Conservation (phyloP, 1,139 yeast species). For the Magnusiomyces clavatus region DNA sequence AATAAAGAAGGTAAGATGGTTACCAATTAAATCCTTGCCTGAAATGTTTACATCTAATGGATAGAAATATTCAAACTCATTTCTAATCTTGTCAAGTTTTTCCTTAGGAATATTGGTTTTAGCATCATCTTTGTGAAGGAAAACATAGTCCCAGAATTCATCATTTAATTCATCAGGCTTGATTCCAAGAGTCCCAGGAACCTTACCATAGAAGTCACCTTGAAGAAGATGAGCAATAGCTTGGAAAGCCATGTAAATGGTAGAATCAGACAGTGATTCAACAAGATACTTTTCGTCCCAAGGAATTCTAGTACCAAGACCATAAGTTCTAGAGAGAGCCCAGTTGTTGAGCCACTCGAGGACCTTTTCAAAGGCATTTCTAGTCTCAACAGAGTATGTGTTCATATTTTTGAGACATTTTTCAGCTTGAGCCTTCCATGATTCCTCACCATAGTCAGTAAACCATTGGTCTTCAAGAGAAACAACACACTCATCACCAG, state of each 20-base stretch:
- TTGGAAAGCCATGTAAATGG: slow-evolving; percentile 92
- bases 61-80: slow-evolving; percentile 92
- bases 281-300: slow-evolving; percentile 95
- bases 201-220: slow-evolving; percentile 75
- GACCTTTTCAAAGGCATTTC: slow-evolving; percentile 89
- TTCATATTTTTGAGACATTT: slow-evolving; percentile 75
- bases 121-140: slow-evolving; percentile 60
- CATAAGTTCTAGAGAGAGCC: slow-evolving; percentile 97
- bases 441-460: slow-evolving; percentile 92
- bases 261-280: slow-evolving; percentile 93
- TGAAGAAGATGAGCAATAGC: slow-evolving; percentile 86
- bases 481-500: slow-evolving; percentile 95
- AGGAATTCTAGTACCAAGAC: slow-evolving; percentile 91
- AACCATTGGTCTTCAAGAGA: slow-evolving; percentile 99
- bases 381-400: slow-evolving; percentile 75
- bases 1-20: slow-evolving; percentile 92
- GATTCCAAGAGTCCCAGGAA: slow-evolving; percentile 63
- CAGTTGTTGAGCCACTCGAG: slow-evolving; percentile 96
- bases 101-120: slow-evolving; percentile 54
- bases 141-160: slow-evolving; percentile 87
- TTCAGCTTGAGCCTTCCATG: slow-evolving; percentile 80
- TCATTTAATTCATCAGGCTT: slow-evolving; percentile 83
- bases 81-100: slow-evolving; percentile 66
- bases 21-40: slow-evolving; percentile 96
- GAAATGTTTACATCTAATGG: slow-evolving; percentile 88